A percentile compares a stretch with the other conserved stretches of the same genome.
Conservation (phyloP, 1,284 basidiomycete genomes). For the Marasmius tenuissimus region DNA sequence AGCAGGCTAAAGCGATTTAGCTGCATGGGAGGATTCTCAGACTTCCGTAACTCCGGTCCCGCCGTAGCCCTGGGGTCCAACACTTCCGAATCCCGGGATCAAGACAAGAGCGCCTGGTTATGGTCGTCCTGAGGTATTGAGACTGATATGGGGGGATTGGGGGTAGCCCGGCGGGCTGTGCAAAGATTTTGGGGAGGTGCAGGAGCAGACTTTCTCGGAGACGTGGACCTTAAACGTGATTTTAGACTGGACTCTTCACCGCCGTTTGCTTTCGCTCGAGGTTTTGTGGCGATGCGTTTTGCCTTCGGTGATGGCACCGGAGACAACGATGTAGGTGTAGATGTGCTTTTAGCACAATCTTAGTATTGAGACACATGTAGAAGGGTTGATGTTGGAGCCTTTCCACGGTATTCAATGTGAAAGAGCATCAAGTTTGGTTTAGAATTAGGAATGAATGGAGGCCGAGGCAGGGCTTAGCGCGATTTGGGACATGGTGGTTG, state of each 20-base stretch:
- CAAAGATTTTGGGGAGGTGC: too few relatives aligned
- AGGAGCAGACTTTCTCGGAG: too few relatives aligned
- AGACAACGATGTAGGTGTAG: neutral
- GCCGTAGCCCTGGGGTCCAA: too few relatives aligned
- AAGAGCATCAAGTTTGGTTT: conserved; percentile 79
- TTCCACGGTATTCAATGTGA: conserved; percentile 68
- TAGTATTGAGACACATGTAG: conserved; percentile 32
- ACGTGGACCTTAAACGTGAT: too few relatives aligned
- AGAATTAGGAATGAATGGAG: conserved; percentile 32
- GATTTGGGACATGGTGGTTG: conserved; percentile 2
- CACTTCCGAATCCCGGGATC: too few relatives aligned
- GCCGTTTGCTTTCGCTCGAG: neutral
- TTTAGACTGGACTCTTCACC: neutral
- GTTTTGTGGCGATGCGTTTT: neutral
- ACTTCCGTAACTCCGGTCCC: too few relatives aligned
- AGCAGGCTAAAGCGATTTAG: too few relatives aligned
- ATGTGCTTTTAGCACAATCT: neutral
- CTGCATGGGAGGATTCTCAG: too few relatives aligned
- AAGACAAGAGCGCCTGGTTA: too few relatives aligned
- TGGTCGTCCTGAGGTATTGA: too few relatives aligned
- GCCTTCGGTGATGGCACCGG: neutral
- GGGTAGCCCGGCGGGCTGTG: too few relatives aligned
- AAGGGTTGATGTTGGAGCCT: conserved; percentile 71
- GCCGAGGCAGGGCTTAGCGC: neutral
- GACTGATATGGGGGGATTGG: too few relatives aligned